Evolutionary conservation across 495 filamentous ascomycete genomes (phyloP).

Genomic region (Entonaema liquescens): DNA sequence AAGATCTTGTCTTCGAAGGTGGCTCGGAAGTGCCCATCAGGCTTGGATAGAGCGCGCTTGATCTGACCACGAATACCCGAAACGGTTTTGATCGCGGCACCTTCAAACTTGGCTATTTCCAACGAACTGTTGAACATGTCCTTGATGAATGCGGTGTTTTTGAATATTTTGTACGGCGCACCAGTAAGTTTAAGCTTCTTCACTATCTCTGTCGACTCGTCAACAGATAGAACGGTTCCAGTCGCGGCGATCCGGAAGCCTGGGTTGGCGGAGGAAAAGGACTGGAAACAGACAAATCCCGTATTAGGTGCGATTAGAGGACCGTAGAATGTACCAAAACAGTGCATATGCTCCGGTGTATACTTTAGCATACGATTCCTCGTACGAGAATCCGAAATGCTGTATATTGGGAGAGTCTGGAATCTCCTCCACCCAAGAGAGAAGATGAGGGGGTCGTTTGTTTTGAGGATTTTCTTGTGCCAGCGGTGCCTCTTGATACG

Average conservation of each 20-base stretch:
- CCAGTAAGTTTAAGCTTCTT: constrained; percentile 98
- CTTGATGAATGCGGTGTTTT: constrained; percentile 98
- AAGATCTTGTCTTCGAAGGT: constrained; percentile 98
- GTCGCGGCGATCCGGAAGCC: constrained; percentile 95
- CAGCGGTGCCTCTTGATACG: constrained; percentile 96
- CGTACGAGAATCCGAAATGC: constrained; percentile 89
- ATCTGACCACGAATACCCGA: constrained; percentile 96
- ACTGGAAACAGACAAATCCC: constrained; percentile 92
- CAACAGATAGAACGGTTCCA: constrained; percentile 89
- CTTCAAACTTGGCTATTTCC: constrained; percentile 98
- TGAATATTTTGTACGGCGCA: constrained; percentile 94
- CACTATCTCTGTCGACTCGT: constrained; percentile 94
- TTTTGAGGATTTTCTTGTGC: constrained; percentile 99
- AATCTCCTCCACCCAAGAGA: constrained; percentile 97
- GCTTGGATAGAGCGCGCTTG: constrained; percentile 89
- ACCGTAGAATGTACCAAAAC: constrained; percentile 93
- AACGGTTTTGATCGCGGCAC: constrained; percentile 92
- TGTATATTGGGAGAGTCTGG: constrained; percentile 91
- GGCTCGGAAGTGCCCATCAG: constrained; percentile 92
- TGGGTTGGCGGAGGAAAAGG: constrained; percentile 84
- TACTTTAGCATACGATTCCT: constrained; percentile 98
- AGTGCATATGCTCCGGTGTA: constrained; percentile 98
- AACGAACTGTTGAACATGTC: constrained; percentile 95
- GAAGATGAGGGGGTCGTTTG: constrained; percentile 95
- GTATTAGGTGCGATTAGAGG: constrained; percentile 95